Base-by-base conservation (phyloP, 2,329 filamentous ascomycete genomes). In the Colletotrichum caudatum region DNA sequence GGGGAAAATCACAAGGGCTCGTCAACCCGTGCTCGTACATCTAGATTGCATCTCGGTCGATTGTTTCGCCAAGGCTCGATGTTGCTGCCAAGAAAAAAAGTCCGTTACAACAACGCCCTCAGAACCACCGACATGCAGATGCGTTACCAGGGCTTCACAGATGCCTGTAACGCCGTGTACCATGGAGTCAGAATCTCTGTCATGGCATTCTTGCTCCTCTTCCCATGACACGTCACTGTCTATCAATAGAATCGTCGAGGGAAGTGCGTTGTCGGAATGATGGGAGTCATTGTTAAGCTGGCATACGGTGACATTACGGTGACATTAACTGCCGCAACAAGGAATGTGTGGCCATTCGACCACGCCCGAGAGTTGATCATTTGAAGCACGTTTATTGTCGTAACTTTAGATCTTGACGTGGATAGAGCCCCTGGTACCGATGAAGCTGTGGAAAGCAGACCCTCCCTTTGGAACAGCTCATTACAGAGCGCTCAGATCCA, bases 401-500 rank as follows among this genome's bases (percentile, higher is more conserved):
- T 23, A 26, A 35, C 4, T 44, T 33, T 33, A 23, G 18, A 64
- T 37, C 18, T 23, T 35, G 44, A 26, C 23, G 14, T 46, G 46
- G 37, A 64, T 46, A 39, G 39, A 35, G 26, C 50, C 4, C 23
- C 9, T 46, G 20, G 4, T 35, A 63, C 16, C 26, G 35, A 54
- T 20, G 18, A 53, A 29, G 66, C n/a, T 16, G 29, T 54, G 12
- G 44, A 46, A 12, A 14, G 26, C 26, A 62, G n/a, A 39, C 26
- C 1, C 20, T 20, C 6, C n/a, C n/a, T 7, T 39, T 20, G 33
- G 37, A 50, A 7, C 39, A 37, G 18, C 37, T 11, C 29, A 12
- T 67, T 71, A 81, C 29, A 92, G 86, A 18, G 87, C 85, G 75
- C 85, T 89, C 78, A 99, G 82, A 84, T 98, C 94, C 76, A 98